Conservation (phyloP, 2,329 filamentous ascomycete species). For the Pseudogymnoascus sp. region DNA sequence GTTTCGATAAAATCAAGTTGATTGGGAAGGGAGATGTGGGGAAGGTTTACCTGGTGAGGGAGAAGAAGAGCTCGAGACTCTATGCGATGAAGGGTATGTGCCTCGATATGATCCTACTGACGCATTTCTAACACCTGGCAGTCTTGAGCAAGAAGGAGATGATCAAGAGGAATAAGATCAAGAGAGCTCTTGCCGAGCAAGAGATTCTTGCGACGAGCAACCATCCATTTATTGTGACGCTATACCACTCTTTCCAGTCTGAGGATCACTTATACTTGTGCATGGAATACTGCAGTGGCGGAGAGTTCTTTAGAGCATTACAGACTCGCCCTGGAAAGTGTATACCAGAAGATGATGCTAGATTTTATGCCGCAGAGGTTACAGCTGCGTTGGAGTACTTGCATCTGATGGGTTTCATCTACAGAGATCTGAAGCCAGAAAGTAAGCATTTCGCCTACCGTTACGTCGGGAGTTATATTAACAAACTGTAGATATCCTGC, state of each 20-base stretch:
- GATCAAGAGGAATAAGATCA: constrained; percentile 99
- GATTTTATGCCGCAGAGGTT: constrained; percentile 96
- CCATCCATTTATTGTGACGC: constrained; percentile 95
- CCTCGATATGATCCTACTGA: neutral
- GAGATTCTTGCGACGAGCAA: constrained; percentile 98
- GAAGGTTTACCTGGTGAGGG: constrained; percentile 93
- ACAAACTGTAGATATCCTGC: constrained; percentile 66
- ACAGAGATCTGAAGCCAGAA: constrained; percentile 94
- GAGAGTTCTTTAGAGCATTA: constrained; percentile 93
- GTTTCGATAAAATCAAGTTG: constrained; percentile 99
- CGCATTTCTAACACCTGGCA: constrained; percentile 38
- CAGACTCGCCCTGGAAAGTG: constrained; percentile 96
- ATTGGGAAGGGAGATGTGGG: constrained; percentile 98
- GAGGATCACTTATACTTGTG: constrained; percentile 98
- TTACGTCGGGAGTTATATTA: constrained; percentile 26
- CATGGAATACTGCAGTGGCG: constrained; percentile 99
- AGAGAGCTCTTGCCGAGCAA: constrained; percentile 92
- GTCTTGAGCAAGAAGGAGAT: constrained; percentile 99
- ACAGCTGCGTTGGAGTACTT: constrained; percentile 94
- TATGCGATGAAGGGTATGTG: constrained; percentile 95
- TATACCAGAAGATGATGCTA: constrained; percentile 90
- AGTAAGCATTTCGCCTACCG: constrained; percentile 49
- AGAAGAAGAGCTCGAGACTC: constrained; percentile 91
- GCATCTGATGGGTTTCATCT: constrained; percentile 98
- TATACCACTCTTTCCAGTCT: constrained; percentile 98